phyloP scores from a whole-genome alignment of 345 rosid genomes.

The Camelina hispida region DNA sequence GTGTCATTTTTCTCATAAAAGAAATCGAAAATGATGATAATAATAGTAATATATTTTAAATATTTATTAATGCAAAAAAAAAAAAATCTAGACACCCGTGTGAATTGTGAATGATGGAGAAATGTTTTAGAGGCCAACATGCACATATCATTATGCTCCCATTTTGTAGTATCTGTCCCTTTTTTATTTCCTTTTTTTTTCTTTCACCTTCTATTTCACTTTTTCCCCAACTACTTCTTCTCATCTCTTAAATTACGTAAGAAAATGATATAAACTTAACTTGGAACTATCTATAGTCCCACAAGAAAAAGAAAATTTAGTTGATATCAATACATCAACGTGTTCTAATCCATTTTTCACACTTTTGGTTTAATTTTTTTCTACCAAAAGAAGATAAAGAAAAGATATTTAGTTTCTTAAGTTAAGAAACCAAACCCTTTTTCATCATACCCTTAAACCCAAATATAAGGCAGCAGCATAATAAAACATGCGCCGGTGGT shows the following conservation, averaged over 20 bases:
- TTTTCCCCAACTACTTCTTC: constrained; percentile 28
- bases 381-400: not conserved
- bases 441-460: not conserved
- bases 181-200: not conserved
- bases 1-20: constrained; percentile 24
- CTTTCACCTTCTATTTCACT: constrained; percentile 18
- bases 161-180: constrained; percentile 12
- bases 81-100: constrained; percentile 36
- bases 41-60: constrained; percentile 7
- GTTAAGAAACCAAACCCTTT: constrained; percentile 27
- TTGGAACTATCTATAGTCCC: not conserved
- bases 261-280: not conserved
- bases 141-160: constrained; percentile 40
- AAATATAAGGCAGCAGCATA: constrained; percentile 27
- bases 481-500: constrained; percentile 40
- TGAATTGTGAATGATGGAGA: constrained; percentile 37
- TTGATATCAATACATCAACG: constrained; percentile 18
- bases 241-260: constrained; percentile 2
- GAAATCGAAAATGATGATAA: constrained; percentile 27
- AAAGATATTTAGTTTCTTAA: not conserved
- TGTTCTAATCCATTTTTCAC: not conserved
- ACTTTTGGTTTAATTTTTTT: not conserved
- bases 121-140: constrained; percentile 31
- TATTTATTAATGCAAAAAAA: not conserved
- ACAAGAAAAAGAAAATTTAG: constrained; percentile 3